Evolutionary conservation across 805 yeast species (phyloP).

Genomic region (Suhomyces pyralidae): DNA sequence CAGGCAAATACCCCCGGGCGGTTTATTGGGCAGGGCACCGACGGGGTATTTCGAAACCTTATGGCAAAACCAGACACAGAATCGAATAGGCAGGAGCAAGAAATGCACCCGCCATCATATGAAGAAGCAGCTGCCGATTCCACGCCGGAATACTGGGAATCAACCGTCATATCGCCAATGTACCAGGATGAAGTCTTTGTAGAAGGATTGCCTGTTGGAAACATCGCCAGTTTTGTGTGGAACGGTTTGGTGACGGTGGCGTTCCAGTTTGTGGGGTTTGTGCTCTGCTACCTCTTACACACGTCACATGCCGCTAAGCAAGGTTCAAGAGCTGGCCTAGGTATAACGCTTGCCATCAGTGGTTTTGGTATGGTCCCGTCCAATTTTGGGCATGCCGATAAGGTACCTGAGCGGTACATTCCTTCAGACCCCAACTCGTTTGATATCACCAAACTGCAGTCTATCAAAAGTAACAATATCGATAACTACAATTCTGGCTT

Average conservation of each 20-base stretch:
- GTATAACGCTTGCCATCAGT: slow-evolving; percentile 73
- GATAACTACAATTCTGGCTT: slow-evolving; percentile 31
- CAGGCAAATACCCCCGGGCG: slow-evolving; percentile 42
- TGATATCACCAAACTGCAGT: slow-evolving; percentile 27
- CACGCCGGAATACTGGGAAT: slow-evolving; percentile 96
- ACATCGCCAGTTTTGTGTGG: slow-evolving; percentile 85
- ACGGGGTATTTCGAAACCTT: slow-evolving; percentile 91
- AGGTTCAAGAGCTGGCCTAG: slow-evolving; percentile 91
- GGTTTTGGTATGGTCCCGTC: slow-evolving; percentile 44
- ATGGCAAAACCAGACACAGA: slow-evolving; percentile 81
- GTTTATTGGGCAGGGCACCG: slow-evolving; percentile 51
- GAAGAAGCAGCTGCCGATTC: slow-evolving; percentile 94
- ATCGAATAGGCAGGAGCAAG: slow-evolving; percentile 32
- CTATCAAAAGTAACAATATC: slow-evolving; percentile 23
- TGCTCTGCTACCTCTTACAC: slow-evolving; percentile 84
- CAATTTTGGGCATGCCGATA: slow-evolving; percentile 37
- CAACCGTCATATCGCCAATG: slow-evolving; percentile 74
- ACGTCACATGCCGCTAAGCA: slow-evolving; percentile 97
- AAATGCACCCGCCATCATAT: slow-evolving; percentile 76
- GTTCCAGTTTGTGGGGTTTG: slow-evolving; percentile 90
- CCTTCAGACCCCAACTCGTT: slow-evolving; percentile 34
- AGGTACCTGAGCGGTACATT: slow-evolving; percentile 29
- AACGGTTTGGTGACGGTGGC: slow-evolving; percentile 83
- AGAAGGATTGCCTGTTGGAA: slow-evolving; percentile 95
- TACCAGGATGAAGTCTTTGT: slow-evolving; percentile 87